Evolutionary conservation across 1,284 basidiomycete species (phyloP).

Genomic region (Cutaneotrichosporon spelunceum): DNA sequence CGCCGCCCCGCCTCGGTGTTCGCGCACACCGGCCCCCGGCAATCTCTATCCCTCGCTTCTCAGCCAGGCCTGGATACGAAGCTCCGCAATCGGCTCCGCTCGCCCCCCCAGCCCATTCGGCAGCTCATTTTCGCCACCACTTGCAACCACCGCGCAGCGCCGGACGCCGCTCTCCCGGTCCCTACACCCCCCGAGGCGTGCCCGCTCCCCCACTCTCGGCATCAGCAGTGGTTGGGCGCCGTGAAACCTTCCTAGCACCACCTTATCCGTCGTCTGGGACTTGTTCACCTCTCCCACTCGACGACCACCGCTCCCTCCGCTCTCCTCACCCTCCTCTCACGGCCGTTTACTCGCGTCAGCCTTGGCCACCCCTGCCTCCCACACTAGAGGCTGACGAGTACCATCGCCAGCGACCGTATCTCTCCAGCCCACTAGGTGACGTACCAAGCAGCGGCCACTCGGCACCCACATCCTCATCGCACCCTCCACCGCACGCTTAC

Average conservation of each 20-base stretch:
- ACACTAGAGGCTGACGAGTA: conserved; percentile 13
- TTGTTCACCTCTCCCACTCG: conserved; percentile 19
- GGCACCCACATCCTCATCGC: not conserved
- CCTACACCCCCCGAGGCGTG: conserved; percentile 3
- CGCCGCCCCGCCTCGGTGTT: conserved; percentile 12
- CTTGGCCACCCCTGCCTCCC: conserved; percentile 22
- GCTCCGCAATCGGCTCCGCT: conserved; percentile 18
- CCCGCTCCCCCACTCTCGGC: conserved; percentile 1
- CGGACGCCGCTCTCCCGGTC: conserved; percentile 10
- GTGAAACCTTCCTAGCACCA: conserved; percentile 12
- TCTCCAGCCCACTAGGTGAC: conserved; percentile 26
- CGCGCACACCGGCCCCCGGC: conserved; percentile 20
- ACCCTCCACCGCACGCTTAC: not conserved
- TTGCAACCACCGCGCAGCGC: conserved; percentile 15
- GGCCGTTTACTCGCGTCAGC: conserved; percentile 29
- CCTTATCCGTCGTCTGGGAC: conserved; percentile 24
- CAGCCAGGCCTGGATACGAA: conserved; percentile 6
- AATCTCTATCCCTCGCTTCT: conserved; percentile 16
- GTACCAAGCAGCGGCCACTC: conserved; percentile 11
- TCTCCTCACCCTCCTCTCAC: conserved; percentile 48
- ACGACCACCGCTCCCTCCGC: conserved; percentile 35
- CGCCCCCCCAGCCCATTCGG: conserved; percentile 13
- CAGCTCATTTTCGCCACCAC: conserved; percentile 13
- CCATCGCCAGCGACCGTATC: conserved; percentile 14
- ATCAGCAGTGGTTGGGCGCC: conserved; percentile 6